These are phyloP conservation scores for Botrytis porri DNA, from an alignment of 2,329 filamentous ascomycete species.

Conservation along the genomic window DNA sequence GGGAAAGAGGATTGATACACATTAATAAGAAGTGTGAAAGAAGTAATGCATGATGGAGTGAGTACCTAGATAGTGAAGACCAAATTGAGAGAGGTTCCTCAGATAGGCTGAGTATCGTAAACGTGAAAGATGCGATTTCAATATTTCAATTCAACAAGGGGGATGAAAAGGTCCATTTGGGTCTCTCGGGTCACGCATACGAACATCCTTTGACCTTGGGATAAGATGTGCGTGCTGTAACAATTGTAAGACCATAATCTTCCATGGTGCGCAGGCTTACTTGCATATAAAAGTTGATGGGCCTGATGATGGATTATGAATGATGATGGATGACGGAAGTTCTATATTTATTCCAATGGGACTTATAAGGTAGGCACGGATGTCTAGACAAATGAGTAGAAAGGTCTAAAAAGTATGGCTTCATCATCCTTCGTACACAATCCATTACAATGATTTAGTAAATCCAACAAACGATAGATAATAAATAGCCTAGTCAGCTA, in stretches of 20 bases:
- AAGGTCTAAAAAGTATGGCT: neutral
- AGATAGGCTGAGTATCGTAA: neutral
- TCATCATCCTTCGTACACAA: neutral
- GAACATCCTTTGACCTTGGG: slow-evolving; percentile 10
- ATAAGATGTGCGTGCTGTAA: neutral
- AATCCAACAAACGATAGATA: neutral
- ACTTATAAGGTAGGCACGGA: neutral
- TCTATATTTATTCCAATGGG: neutral
- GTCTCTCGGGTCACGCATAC: slow-evolving; percentile 13
- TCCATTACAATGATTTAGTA: neutral
- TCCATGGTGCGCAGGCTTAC: slow-evolving; percentile 15
- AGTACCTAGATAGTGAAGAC: neutral
- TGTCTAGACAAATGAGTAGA: neutral
- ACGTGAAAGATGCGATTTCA: neutral
- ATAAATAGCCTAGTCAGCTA: neutral
- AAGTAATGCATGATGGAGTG: neutral
- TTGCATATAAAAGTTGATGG: neutral
- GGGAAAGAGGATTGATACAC: neutral
- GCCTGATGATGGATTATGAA: neutral
- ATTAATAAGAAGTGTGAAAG: neutral
- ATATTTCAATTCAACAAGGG: neutral
- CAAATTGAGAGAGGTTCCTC: neutral
- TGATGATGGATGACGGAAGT: neutral
- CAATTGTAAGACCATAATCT: neutral
- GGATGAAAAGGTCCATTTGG: neutral